Percentiles rank a stretch among this genome's conserved stretches.
phyloP scores from a whole-genome alignment of 2,329 filamentous ascomycete species.

The Capronia americana region DNA sequence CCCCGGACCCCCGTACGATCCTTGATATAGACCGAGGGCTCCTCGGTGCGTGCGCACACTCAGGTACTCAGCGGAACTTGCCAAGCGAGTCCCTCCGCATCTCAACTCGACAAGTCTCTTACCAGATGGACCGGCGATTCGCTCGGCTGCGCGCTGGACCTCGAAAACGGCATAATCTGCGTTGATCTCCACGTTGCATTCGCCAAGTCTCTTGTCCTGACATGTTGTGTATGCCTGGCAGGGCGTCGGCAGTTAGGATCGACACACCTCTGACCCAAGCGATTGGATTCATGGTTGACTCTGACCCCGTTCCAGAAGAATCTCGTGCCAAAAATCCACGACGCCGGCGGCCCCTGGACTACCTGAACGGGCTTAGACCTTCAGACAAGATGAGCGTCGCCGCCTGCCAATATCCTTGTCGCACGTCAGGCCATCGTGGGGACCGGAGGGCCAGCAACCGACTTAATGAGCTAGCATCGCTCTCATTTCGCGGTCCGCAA shows the following conservation, averaged over 20 bases:
- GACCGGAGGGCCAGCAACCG: neutral
- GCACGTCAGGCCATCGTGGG: conserved; percentile 15
- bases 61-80: neutral
- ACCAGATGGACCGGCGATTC: neutral
- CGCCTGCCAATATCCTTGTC: conserved; percentile 13
- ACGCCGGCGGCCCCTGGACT: conserved; percentile 2
- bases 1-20: too few species aligned
- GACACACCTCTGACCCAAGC: neutral
- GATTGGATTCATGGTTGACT: conserved; percentile 5
- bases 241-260: conserved; percentile 14
- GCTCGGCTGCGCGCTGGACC: neutral
- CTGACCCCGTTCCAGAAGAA: neutral
- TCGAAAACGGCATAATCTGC: neutral
- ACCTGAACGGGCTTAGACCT: neutral
- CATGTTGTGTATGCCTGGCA: neutral
- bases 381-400: neutral
- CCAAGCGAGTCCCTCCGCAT: conserved; percentile 2
- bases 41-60: neutral
- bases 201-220: conserved; percentile 7
- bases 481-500: neutral
- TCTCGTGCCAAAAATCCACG: neutral
- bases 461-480: conserved; percentile 3
- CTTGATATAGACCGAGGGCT: neutral
- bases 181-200: conserved; percentile 6
- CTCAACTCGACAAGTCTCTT: neutral